Evolutionary conservation across 148 eudicot species (phyloP), one percentile per base, ranked within the genome.

Genomic region (Chenopodium berlandieri): DNA sequence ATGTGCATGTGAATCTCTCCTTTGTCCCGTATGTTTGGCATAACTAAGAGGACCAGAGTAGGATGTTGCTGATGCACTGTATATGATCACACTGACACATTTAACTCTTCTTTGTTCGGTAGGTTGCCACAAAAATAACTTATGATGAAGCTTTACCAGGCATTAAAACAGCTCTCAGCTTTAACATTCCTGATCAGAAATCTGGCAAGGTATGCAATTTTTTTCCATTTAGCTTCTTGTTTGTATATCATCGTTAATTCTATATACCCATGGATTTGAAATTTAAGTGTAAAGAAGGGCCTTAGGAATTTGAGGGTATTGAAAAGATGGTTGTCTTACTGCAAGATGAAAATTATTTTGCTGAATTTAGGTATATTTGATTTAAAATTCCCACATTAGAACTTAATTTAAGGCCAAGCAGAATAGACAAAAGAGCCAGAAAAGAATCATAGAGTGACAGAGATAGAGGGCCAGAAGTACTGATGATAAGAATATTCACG

Each of bases 41-140:
- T 30, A 48, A 71, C 10, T 22, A 58, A 34, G 27, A 12, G 16
- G 63, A 40, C 72, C 47, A 7, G 13, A 31, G 9, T 82, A 70
- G 2, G 68, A 16, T 71, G 31, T 63, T 84, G 13, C 34, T 74
- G 64, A 68, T 27, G 11, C 48, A 23, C 56, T 5, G 56, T 56
- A 30, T 22, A 62, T 20, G 47, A 9, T 63, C 25, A 1, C 14
- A 7, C 31, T 78, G 44, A 71, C 46, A 20, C 30, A 30, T 48
- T 73, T 47, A 56, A 40, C 7, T n/a, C 17, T 71, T 62, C 67
- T 75, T 79, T 56, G 71, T 79, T 71, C 58, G 77, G 32, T 88
- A 95, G 98, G 88, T 95, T 37, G 86, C 87, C 73, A 92, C 97
- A n/a, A 95, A 90, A 86, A 87, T 95, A 23, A 92, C 94, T 48